Evolutionary conservation across 495 filamentous ascomycete species (phyloP), one percentile per base, ranked within the genome.

Genomic region (Talaromyces liani): DNA sequence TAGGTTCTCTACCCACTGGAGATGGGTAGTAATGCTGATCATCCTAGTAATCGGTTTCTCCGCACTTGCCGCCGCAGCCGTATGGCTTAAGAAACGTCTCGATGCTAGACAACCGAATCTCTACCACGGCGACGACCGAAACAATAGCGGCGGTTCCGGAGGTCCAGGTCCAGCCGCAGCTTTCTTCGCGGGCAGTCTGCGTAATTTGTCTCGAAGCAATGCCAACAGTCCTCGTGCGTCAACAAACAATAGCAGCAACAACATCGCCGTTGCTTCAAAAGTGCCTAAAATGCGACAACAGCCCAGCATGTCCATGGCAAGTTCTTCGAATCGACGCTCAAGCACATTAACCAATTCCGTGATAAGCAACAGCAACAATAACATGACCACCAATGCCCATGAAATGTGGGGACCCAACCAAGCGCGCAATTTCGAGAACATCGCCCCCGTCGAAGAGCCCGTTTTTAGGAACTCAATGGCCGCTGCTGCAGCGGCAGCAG

Each of bases 1-100:
- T 61, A 85, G 82, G 82, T 78, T 78, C 70, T 72, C 72, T 47
- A 69, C 72, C 9, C 82, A 85, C 65, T 84, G 80, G 70, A 65
- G 71, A 64, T 84, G 81, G 82, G 71, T 85, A 4, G 69, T 84
- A 63, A 75, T 87, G 79, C 34, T 83, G n/a, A 79, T 84, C 59
- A 72, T 85, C 27, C 71, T 85, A 10, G 64, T 73, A 31, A 41
- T 84, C 58, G 82, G 74, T n/a, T 80, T 85, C 65, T 59, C 63
- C 20, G 56, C 67, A 51, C 61, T 82, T 63, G 70, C 75, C 51
- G 62, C 73, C 3, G 39, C 71, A 0, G 79, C 74, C 9, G 65
- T 76, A 34, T 80, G 76, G 72, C 67, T 81, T 22, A 82, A 82
- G 61, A 79, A 80, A 24, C 80, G 79, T 27, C 74, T 82, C 69